Percentiles rank a stretch among this genome's conserved stretches.
phyloP scores from a whole-genome alignment of 148 eudicot genomes.

The Arctostaphylos glauca region DNA sequence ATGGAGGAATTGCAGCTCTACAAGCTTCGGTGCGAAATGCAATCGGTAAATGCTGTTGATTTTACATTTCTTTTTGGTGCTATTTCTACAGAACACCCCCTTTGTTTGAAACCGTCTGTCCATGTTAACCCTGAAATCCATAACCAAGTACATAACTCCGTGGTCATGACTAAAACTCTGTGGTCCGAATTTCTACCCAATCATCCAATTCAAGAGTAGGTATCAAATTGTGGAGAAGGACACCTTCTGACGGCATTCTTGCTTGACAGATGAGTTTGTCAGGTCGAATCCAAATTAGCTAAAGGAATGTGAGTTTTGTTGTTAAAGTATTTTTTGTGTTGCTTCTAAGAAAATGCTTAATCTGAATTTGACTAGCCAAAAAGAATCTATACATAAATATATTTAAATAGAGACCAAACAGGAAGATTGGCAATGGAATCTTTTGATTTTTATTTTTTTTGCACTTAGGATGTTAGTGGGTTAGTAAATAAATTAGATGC shows the following conservation, averaged over 20 bases:
- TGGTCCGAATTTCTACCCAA: not conserved
- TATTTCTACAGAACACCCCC: not conserved
- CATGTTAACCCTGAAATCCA: not conserved
- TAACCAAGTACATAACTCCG: not conserved
- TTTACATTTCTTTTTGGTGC: not conserved
- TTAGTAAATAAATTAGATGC: not conserved
- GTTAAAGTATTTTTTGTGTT: not conserved
- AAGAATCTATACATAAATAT: not conserved
- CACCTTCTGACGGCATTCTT: not conserved
- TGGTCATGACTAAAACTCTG: not conserved
- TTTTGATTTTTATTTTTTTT: not conserved
- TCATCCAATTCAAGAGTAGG: not conserved
- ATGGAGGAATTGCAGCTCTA: constrained; percentile 47
- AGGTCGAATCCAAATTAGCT: not conserved
- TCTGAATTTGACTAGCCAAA: not conserved
- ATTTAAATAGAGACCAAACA: not conserved
- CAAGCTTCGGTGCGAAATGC: constrained; percentile 43
- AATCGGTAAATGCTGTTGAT: constrained; percentile 40
- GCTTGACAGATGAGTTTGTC: not conserved
- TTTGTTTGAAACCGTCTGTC: too few species aligned
- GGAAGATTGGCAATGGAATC: not conserved
- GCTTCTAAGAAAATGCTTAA: not conserved
- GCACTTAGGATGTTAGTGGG: not conserved
- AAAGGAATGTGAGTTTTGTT: not conserved
- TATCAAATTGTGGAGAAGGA: too few species aligned